Conservation (phyloP, 2,329 filamentous ascomycete genomes). For the Dendryphion nanum region DNA sequence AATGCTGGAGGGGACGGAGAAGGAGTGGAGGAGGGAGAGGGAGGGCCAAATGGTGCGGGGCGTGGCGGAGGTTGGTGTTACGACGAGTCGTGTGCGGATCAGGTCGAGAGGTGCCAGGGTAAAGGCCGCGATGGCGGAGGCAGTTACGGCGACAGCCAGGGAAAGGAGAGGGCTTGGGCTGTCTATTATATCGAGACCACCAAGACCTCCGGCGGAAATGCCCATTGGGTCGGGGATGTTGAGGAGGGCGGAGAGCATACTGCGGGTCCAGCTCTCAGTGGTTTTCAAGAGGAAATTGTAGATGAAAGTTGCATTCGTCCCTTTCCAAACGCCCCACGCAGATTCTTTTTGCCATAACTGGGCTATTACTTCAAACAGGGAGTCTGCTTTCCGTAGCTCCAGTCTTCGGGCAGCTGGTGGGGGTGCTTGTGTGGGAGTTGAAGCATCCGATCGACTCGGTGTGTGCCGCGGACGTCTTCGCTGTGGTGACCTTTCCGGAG, state of each 20-base stretch:
- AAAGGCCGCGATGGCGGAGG: conserved; percentile 70
- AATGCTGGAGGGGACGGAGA: conserved; percentile 65
- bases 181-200: conserved; percentile 76
- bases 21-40: conserved; percentile 73
- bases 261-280: conserved; percentile 87
- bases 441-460: conserved; percentile 40
- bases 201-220: conserved; percentile 44
- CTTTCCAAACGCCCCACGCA: conserved; percentile 90
- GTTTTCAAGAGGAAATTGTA: conserved; percentile 85
- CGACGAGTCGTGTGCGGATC: conserved; percentile 80
- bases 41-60: conserved; percentile 77
- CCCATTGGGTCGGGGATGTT: conserved; percentile 76
- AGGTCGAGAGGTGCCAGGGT: conserved; percentile 85
- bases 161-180: conserved; percentile 81
- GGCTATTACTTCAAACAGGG: conserved; percentile 80
- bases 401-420: conserved; percentile 60
- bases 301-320: conserved; percentile 87
- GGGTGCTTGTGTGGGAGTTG: conserved; percentile 38
- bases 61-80: conserved; percentile 73
- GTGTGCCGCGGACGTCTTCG: conserved; percentile 37
- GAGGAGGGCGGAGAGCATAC: conserved; percentile 83
- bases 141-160: conserved; percentile 67
- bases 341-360: conserved; percentile 89
- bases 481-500: conserved; percentile 29
- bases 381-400: conserved; percentile 70